Evolutionary conservation across 208 protist species (phyloP).

Genomic region (Endotrypanum monterogeii): DNA sequence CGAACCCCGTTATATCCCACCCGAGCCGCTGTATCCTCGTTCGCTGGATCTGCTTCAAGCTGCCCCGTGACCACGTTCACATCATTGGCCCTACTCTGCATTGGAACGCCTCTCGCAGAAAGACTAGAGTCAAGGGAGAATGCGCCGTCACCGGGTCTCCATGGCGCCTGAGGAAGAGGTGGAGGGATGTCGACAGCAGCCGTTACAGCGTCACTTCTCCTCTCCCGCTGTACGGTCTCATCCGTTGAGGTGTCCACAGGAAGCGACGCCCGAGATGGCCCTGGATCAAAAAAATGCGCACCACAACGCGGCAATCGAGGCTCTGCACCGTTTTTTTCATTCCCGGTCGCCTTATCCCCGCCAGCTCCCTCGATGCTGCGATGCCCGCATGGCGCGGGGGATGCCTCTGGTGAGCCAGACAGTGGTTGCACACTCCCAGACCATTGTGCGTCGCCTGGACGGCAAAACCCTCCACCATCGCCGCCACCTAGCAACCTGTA

Average conservation of each 20-base stretch:
- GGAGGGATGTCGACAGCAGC: slow-evolving; percentile 12
- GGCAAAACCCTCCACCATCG: neutral
- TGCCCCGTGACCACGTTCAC: neutral
- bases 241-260: neutral
- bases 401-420: neutral
- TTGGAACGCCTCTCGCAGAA: neutral
- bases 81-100: neutral
- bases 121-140: neutral
- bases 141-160: neutral
- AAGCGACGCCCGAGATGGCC: neutral
- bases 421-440: neutral
- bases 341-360: neutral
- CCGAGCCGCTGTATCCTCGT: neutral
- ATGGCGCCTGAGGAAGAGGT: slow-evolving; percentile 19
- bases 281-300: neutral
- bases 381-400: neutral
- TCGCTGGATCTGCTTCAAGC: neutral
- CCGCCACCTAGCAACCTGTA: neutral
- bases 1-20: neutral
- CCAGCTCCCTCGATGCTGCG: neutral
- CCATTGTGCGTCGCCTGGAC: neutral
- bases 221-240: neutral
- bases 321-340: neutral
- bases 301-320: neutral
- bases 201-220: neutral